Percentiles rank a stretch among this genome's conserved stretches.
Evolutionary conservation across 352 stramenopile genomes (phyloP).

Genomic region (Phytophthora pseudosyringae): DNA sequence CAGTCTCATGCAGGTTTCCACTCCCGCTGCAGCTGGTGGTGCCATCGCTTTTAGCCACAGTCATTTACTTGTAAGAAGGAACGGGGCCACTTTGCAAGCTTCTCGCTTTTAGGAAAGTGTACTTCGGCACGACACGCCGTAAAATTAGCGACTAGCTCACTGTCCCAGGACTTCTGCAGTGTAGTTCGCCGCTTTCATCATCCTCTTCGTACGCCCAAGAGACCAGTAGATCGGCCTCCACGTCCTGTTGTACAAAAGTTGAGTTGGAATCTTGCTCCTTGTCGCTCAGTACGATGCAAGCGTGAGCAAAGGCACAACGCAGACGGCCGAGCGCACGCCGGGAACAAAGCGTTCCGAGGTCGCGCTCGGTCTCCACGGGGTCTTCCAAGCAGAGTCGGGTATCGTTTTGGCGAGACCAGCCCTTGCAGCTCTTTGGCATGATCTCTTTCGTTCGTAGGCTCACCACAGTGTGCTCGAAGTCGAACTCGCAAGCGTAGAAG

Average conservation of each 20-base stretch:
- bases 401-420: slow-evolving; percentile 48
- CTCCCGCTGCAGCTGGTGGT: not conserved
- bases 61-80: slow-evolving; percentile 5
- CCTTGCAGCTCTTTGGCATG: slow-evolving; percentile 52
- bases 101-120: no score
- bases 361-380: slow-evolving; percentile 70
- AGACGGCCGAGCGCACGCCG: slow-evolving; percentile 56
- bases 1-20: not conserved
- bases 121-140: not conserved
- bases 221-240: slow-evolving; percentile 28
- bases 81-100: no score
- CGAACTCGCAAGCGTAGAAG: slow-evolving; percentile 79
- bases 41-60: slow-evolving; percentile 7
- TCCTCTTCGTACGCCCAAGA: slow-evolving; percentile 42
- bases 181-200: slow-evolving; percentile 8
- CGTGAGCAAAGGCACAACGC: slow-evolving; percentile 59
- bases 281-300: slow-evolving; percentile 41
- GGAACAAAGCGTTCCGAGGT: slow-evolving; percentile 77
- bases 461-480: slow-evolving; percentile 69
- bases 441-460: slow-evolving; percentile 46
- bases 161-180: slow-evolving; percentile 16
- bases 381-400: slow-evolving; percentile 75
- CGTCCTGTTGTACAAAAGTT: not conserved
- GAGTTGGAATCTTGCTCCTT: slow-evolving; percentile 2
- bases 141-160: slow-evolving; percentile 33